Evolutionary conservation across 148 eudicot species (phyloP), one percentile per base, ranked within the genome.

Genomic region (Nyssa sinensis): DNA sequence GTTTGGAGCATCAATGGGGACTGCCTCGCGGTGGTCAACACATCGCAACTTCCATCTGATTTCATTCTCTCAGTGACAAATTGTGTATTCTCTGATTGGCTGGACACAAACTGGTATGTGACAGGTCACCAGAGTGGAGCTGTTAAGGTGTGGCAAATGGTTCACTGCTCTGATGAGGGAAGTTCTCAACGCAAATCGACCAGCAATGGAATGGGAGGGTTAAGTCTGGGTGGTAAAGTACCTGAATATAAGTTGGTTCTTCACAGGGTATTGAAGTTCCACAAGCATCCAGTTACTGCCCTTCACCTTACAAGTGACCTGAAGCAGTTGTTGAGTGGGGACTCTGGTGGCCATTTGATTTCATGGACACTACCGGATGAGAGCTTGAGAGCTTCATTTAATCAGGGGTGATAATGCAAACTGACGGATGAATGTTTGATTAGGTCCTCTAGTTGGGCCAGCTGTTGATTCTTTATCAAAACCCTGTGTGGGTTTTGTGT

Each of bases 81-180:
- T 79, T 87, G 86, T 51, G 81, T 85, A 19, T 92, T 84, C 70
- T 95, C 96, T 0, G 98, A 92, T 83, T 92, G 96, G 93, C 78
- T 82, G 69, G 97, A 91, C n/a, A 82, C 86, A 6, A 86, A 91
- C 67, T 95, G 98, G 99, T 93, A 86, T 64, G 97, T 86, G 2
- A 93, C 99, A 0, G 97, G 99, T 41, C 97, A 93, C 70, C 96
- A 95, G 75, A 95, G 98, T 59, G 98, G 98, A 33, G 92, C 93
- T 4, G 84, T 95, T 44, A 95, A 95, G 78, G 88, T 95, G 14
- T 95, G 98, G 98, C 84, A 86, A 74, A 86, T 90, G 96, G 88
- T 92, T 35, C 97, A 92, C 79, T 81, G 72, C 73, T 83, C 91
- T 16, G 75, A 79, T 28, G 85, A 82, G 62, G 83, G 81, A 72